Base-by-base conservation (phyloP, 495 filamentous ascomycete genomes). In the Aspergillus cavernicola region DNA sequence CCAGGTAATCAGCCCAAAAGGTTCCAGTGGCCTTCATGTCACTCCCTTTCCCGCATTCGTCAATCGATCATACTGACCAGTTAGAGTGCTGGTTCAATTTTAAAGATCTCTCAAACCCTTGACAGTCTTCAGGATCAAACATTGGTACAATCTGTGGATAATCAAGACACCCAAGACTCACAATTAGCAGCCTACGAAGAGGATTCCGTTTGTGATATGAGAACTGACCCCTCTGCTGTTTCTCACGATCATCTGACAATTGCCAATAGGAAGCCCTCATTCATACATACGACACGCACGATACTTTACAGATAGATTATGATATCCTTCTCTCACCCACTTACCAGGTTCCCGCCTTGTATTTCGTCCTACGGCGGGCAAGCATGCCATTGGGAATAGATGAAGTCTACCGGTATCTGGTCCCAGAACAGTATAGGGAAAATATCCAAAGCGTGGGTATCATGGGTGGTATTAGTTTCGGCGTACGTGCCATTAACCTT, bases 381-480 rank as follows among this genome's bases (percentile, higher is more conserved):
- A 74, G 81, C 68, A 52, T 84, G 82, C 68, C 74, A 59, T 35
- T 79, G 72, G 58, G 84, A 76, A 54, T 90, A 62, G 85, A 91
- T 50, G 74, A 77, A 12, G 79, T 92, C 49, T 90, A 90, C 66
- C 71, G 79, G 35, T 72, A 76, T 39, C 74, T 91, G 35, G 86
- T 92, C 49, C 87, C 89, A 12, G 67, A 80, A 37, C 74, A 79
- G 45, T 82, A 80, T 67, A 81, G 77, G 59, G 63, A 69, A 37
- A 67, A 74, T 53, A 66, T 92, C 56, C 76, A 79, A 57, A 68
- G 55, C 39, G 73, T 79, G 33, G 87, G 87, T 33, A 70, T 83
- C 16, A 80, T 89, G 63, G 89, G 89, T 54, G 88, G 82, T 53
- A 83, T 95, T 64, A 89, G 86, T 56, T 79, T 85, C 61, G 86